Base-by-base conservation (phyloP, 2,329 filamentous ascomycete genomes). In the Stemphylium beticola region DNA sequence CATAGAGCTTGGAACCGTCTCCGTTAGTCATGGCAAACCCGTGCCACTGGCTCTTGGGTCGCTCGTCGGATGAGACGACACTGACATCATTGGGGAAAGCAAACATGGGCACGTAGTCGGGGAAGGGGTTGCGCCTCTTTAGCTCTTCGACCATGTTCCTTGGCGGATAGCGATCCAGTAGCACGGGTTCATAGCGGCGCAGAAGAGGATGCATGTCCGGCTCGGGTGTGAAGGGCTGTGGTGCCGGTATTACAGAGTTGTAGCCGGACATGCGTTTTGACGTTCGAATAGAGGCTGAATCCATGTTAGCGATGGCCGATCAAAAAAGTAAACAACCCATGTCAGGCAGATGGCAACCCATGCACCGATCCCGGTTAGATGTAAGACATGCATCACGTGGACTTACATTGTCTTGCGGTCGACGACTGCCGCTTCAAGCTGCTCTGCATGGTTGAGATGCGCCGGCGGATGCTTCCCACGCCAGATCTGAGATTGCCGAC, bases 51-150 rank as follows among this genome's bases (percentile, higher is more conserved):
- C 95, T 93, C 58, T 92, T 85, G 1, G 95, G 95, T 58, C 93
- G 85, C 73, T 96, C 92, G 69, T 99, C 95, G 1, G 93, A 93
- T 1, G 95, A 97, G 9, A 98, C 91, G 47, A 99, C 95, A 60
- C 92, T 92, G 66, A 99, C 95, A 74, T 99, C 95, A 76, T 98
- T 97, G 40, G 95, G 95, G 68, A 98, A 99, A 49, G 95, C 93
- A 76, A 99, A 99, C 95, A 99, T 98, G 52, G 95, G 95, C 15
- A 99, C 92, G 69, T 97, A 99, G 72, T 99, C 95, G 0, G 95
- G 95, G 71, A 99, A 98, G 53, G 85, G 88, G 49, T 92, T 92
- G 69, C 95, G 85, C 67, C 89, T 84, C 64, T 90, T 86, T 46
- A 89, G 77, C 65, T 97, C 93, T 54, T 96, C 92, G 18, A 87